These are phyloP conservation scores for Phytopythium delawarense DNA, from an alignment of 352 stramenopile species.

Conservation along the genomic window DNA sequence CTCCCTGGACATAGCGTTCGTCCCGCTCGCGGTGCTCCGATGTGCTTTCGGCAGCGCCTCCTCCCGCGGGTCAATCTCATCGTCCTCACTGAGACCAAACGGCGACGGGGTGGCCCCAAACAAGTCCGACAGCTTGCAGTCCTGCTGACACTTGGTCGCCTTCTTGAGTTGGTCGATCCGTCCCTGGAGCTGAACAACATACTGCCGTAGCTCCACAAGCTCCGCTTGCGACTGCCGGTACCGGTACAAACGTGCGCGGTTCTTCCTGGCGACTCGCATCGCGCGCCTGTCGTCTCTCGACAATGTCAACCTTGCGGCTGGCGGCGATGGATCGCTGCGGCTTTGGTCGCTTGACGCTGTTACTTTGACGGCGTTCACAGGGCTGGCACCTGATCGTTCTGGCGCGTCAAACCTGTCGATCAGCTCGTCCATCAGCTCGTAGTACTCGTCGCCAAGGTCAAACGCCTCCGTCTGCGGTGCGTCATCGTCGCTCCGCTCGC, in stretches of 20 bases:
- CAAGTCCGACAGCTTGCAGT: neutral
- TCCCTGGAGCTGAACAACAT: neutral
- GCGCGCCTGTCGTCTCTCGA: neutral
- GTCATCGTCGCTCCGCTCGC: neutral
- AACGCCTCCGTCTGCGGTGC: neutral
- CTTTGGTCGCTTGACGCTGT: neutral
- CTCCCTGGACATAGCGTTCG: neutral
- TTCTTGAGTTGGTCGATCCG: neutral
- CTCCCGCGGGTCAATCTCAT: neutral
- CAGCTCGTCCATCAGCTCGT: neutral
- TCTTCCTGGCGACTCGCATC: neutral
- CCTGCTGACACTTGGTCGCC: no score
- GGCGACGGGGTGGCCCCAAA: neutral
- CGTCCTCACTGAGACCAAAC: neutral
- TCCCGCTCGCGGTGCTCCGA: neutral
- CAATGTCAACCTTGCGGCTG: neutral
- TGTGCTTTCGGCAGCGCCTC: neutral
- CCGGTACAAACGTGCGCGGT: constrained; percentile 1
- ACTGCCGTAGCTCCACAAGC: neutral
- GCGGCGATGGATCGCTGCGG: neutral
- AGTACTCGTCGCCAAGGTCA: neutral
- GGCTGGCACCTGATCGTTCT: no score
- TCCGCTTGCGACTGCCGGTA: neutral
- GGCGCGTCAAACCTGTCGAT: neutral
- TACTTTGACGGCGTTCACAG: no score